Percentiles rank a stretch among this genome's conserved stretches.
These are phyloP conservation scores for Curvularia spicifera DNA, from an alignment of 2,329 filamentous ascomycete species.

Conservation along the genomic window DNA sequence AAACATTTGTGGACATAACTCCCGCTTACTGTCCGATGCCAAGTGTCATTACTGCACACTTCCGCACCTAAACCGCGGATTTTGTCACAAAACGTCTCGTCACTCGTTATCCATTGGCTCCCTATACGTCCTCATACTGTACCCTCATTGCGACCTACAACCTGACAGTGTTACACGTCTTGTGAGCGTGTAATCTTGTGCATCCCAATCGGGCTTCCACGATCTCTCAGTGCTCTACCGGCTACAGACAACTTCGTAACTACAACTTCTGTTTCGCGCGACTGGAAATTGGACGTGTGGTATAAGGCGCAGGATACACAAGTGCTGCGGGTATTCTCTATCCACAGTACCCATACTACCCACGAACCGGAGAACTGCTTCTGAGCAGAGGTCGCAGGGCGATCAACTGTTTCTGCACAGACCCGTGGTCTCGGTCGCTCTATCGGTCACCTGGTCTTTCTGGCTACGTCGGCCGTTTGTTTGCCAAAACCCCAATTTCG, in stretches of 20 bases:
- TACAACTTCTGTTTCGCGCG: neutral
- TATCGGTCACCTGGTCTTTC: neutral
- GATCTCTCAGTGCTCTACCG: neutral
- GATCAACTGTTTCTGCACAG: neutral
- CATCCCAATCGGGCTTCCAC: conserved; percentile 3
- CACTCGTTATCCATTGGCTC: conserved; percentile 13
- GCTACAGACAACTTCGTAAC: neutral
- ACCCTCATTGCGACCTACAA: conserved; percentile 11
- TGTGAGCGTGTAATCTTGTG: conserved; percentile 1
- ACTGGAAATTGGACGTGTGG: neutral
- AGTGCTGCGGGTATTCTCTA: neutral
- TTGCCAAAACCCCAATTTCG: conserved; percentile 6
- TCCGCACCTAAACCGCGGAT: neutral
- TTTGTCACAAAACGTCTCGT: conserved; percentile 12
- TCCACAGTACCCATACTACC: neutral
- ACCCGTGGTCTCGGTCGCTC: neutral
- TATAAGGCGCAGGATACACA: neutral
- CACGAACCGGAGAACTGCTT: neutral
- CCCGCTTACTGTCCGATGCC: neutral
- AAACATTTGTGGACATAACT: neutral
- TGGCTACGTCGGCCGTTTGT: conserved; percentile 7
- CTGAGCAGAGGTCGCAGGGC: neutral
- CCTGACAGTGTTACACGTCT: conserved; percentile 18
- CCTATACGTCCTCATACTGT: conserved; percentile 6
- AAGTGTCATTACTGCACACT: neutral